Percentiles rank a stretch among this genome's conserved stretches.
These are phyloP conservation scores for Herpomyces periplanetae DNA, from an alignment of 2,329 filamentous ascomycete genomes.

Conservation along the genomic window DNA sequence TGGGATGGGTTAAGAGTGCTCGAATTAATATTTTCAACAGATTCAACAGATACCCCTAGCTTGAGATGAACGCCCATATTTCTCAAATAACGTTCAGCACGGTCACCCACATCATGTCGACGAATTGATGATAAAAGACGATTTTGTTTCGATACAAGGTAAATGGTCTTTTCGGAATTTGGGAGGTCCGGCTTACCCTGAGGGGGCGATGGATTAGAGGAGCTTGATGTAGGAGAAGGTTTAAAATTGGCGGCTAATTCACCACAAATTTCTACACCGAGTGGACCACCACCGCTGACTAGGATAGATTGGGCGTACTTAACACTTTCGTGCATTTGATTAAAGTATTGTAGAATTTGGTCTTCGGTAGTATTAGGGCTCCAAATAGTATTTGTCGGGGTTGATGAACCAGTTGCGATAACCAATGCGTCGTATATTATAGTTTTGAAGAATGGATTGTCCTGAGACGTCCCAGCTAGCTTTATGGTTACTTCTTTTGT, in stretches of 20 bases:
- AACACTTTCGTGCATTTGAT: slow-evolving; percentile 8
- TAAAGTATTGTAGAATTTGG: slow-evolving; percentile 8
- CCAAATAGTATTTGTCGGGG: slow-evolving; percentile 10
- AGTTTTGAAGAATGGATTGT: slow-evolving; percentile 3
- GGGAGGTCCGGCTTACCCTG: too few relatives aligned
- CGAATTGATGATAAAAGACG: too few relatives aligned
- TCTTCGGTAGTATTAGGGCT: slow-evolving; percentile 9
- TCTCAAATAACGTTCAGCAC: slow-evolving; percentile 11
- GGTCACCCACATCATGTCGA: too few relatives aligned
- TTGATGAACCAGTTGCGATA: slow-evolving; percentile 14
- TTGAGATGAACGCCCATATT: too few relatives aligned
- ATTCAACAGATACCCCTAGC: too few relatives aligned
- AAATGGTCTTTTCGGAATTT: too few relatives aligned
- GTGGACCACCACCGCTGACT: slow-evolving; percentile 12
- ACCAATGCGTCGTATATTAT: slow-evolving; percentile 15
- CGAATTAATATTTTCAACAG: too few relatives aligned
- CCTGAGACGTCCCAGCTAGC: slow-evolving; percentile 5
- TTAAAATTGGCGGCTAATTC: slow-evolving; percentile 13
- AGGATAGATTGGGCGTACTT: slow-evolving; percentile 10
- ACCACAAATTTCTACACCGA: slow-evolving; percentile 12
- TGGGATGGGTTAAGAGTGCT: too few relatives aligned
- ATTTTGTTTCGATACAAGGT: too few relatives aligned
- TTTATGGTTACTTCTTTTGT: slow-evolving; percentile 10
- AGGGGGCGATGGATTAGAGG: too few relatives aligned
- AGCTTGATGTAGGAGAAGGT: too few relatives aligned